Base-by-base conservation (phyloP, 495 filamentous ascomycete genomes). In the Neurospora sp. region DNA sequence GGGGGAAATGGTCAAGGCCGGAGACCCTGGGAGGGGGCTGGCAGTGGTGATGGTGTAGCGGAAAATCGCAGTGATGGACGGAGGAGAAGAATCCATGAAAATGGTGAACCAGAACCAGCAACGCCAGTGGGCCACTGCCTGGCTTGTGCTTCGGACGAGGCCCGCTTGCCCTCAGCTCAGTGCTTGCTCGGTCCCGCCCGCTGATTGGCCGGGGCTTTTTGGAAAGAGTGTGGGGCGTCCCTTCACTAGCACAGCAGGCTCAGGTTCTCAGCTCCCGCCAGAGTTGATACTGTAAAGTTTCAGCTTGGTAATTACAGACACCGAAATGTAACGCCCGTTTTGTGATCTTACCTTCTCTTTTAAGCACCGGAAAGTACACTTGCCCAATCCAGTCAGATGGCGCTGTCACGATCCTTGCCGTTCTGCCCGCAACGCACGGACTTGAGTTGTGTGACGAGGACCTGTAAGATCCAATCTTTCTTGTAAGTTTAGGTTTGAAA, bases 31-130 rank as follows among this genome's bases (percentile, higher is more conserved):
- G 71, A 66, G 53, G 53, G 53, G 53, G 74, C 72, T 77, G 75
- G 74, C 74, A 75, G 75, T 79, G 76, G 72, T 80, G 79, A 75
- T 79, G 78, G 77, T 79, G 78, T 80, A 78, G 78, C 78, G 76
- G 77, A 76, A 80, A 76, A 76, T 79, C 74, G 76, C 77, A 75
- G 77, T 75, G 76, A 76, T 77, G 74, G 78, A 77, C 76, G 75
- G 78, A 79, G 78, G 76, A 76, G 76, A 78, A 76, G 75, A 73
- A 77, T 76, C 75, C 70, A 74, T 53, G 79, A 77, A 80, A 79
- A 80, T 80, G 78, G 73, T 78, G 79, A 78, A 77, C 76, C 73
- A 72, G 75, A 76, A 71, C 73, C 72, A 74, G 72, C 68, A 69
- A 69, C 71, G 41, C 40, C 61, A 68, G 53, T 66, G 53, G 53